Evolutionary conservation across 441 rosid species (phyloP).

Genomic region (Pelargonium citronellum): DNA sequence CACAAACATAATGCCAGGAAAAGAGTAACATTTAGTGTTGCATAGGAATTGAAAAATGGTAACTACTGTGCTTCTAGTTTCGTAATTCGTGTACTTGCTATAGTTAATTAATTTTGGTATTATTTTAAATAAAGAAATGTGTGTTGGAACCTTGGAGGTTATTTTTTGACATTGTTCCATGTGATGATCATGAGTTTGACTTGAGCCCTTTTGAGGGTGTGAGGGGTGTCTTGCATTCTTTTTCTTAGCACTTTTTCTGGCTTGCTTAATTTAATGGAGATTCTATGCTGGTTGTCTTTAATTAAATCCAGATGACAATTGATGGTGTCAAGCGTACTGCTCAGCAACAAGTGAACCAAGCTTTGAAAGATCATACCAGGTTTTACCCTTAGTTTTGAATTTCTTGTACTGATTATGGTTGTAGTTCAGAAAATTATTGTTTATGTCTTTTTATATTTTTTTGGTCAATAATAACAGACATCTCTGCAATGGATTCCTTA

Average conservation of each 20-base stretch:
- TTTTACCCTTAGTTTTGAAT: conserved; percentile 22
- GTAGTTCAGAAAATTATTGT: neutral
- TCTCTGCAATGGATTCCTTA: neutral
- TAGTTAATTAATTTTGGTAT: no score
- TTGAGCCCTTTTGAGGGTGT: neutral
- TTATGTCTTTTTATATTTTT: neutral
- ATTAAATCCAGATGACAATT: conserved; percentile 71
- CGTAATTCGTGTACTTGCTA: neutral
- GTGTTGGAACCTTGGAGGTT: neutral
- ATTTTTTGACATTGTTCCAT: neutral
- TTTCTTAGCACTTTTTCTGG: neutral
- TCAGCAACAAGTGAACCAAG: conserved; percentile 86
- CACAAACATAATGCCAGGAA: neutral
- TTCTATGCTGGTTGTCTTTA: conserved; percentile 7
- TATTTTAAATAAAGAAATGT: no score
- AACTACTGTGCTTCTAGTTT: neutral
- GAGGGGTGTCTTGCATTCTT: conserved; percentile 11
- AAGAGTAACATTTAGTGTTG: neutral
- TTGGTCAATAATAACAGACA: neutral
- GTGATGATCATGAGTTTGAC: neutral
- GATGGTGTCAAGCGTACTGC: conserved; percentile 97
- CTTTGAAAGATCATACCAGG: conserved; percentile 93
- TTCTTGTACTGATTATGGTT: neutral
- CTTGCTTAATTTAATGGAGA: conserved; percentile 22
- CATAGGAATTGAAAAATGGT: no score